These are phyloP conservation scores for Pseudogymnoascus destructans DNA, from an alignment of 2,329 filamentous ascomycete species.

Conservation along the genomic window DNA sequence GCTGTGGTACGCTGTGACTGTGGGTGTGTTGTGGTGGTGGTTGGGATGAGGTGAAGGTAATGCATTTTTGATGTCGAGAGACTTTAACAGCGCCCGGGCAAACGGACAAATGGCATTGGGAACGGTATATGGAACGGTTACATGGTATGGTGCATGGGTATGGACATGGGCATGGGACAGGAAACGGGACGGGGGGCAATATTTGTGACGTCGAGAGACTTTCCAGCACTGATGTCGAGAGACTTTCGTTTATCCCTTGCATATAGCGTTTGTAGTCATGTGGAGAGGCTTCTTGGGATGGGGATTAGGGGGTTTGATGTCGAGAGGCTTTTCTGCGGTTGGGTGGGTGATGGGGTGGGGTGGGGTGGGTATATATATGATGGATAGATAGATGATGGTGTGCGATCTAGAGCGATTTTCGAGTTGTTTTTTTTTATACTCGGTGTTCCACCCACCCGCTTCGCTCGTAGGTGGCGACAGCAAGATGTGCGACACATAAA, in stretches of 20 bases:
- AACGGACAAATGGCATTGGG: constrained; percentile 2
- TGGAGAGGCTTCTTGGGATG: constrained; percentile 1
- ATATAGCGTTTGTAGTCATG: constrained; percentile 7
- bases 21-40: background rate
- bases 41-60: background rate
- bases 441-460: too few relatives aligned
- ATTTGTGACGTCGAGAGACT: constrained; percentile 10
- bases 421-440: background rate
- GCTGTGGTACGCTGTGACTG: background rate
- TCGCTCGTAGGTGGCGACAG: too few relatives aligned
- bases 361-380: background rate
- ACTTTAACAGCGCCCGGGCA: background rate
- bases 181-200: background rate
- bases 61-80: background rate
- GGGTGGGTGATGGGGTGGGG: background rate
- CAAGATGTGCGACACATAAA: too few relatives aligned
- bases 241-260: constrained; percentile 2
- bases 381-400: background rate
- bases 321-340: background rate
- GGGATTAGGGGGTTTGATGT: background rate
- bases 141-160: background rate
- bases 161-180: background rate
- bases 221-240: constrained; percentile 5
- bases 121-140: background rate
- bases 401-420: background rate